These are phyloP conservation scores for Circinella umbellata DNA, from an alignment of 371 early-diverging fungal species.

Conservation along the genomic window DNA sequence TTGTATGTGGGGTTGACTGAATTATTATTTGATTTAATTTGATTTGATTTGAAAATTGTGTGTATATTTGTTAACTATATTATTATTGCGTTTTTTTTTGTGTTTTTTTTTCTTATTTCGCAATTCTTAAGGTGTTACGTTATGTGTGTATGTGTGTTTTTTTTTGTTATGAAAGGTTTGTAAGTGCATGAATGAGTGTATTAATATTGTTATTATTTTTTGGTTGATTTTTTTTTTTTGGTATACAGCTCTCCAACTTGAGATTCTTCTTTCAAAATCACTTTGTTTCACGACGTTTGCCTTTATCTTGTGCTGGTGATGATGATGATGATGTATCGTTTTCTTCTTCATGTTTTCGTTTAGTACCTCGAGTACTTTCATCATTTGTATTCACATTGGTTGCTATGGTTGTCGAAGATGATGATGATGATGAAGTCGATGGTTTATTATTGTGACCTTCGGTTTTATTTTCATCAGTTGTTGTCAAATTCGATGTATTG, in stretches of 20 bases:
- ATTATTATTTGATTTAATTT: too few relatives aligned
- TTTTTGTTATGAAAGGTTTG: neutral
- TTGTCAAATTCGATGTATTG: neutral
- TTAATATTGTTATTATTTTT: neutral
- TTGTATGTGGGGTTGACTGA: too few relatives aligned
- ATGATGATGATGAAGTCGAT: too few relatives aligned
- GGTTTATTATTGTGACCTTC: neutral
- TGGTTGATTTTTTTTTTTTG: neutral
- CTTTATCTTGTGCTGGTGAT: conserved; percentile 1
- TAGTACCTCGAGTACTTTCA: neutral
- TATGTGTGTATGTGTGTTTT: neutral
- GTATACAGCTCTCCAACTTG: conserved; percentile 2
- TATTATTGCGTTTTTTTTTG: neutral
- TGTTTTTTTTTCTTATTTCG: too few relatives aligned
- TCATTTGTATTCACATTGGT: neutral
- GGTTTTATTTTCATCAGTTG: neutral
- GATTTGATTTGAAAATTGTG: too few relatives aligned
- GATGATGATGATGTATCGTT: neutral
- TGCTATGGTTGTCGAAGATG: neutral
- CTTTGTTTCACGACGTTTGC: neutral
- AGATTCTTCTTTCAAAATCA: neutral
- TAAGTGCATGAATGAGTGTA: neutral
- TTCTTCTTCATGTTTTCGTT: conserved; percentile 1
- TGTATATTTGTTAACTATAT: too few relatives aligned
- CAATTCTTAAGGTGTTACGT: neutral